A percentile compares a stretch with the other conserved stretches of the same genome.
Evolutionary conservation across 164 flowering plant species (phyloP).

Genomic region (Kalanchoe fedtschenkoi): DNA sequence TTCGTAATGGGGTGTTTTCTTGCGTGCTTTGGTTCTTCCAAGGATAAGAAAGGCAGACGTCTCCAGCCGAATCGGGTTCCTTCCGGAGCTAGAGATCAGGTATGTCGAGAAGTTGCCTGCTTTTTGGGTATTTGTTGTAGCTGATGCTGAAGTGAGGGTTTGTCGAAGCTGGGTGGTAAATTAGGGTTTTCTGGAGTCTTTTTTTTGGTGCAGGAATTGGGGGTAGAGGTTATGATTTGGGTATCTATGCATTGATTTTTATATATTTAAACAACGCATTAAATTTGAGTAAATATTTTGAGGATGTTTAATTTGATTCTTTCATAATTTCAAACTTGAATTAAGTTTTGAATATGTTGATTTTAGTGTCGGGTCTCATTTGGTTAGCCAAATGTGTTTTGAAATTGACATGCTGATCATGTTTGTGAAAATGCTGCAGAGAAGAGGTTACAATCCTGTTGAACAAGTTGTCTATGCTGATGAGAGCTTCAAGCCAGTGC

Average conservation of each 20-base stretch:
- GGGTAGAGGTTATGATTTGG: not conserved
- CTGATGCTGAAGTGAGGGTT: not conserved
- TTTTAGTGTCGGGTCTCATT: too few relatives aligned
- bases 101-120: not conserved
- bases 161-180: not conserved
- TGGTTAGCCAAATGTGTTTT: too few relatives aligned
- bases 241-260: not conserved
- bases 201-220: not conserved
- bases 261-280: not conserved
- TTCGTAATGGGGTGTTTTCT: slow-evolving; percentile 57
- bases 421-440: slow-evolving; percentile 4
- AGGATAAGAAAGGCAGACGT: slow-evolving; percentile 19
- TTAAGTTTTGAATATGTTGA: not conserved
- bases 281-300: not conserved
- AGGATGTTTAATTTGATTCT: too few relatives aligned
- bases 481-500: not conserved
- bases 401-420: slow-evolving; percentile 13
- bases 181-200: not conserved
- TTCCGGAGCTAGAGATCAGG: slow-evolving; percentile 21
- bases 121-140: slow-evolving; percentile 4
- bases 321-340: not conserved
- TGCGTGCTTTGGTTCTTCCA: slow-evolving; percentile 50
- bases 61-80: slow-evolving; percentile 22
- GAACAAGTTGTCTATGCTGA: slow-evolving; percentile 8
- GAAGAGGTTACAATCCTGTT: slow-evolving; percentile 13